Base-by-base conservation (phyloP, 1,284 basidiomycete genomes). In the Sanghuangporus sanghuang region DNA sequence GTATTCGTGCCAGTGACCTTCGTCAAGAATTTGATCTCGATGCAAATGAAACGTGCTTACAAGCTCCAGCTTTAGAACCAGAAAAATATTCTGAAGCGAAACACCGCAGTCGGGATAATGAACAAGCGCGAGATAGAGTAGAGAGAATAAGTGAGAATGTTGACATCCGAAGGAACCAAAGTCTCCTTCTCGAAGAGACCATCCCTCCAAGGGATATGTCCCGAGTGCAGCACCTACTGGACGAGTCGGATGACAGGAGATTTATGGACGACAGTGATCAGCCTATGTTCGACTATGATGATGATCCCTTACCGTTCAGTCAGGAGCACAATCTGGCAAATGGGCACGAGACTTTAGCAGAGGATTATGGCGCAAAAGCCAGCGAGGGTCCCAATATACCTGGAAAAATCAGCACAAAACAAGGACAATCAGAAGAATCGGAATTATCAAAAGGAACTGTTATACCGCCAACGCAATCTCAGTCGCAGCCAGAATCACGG, bases 401-500 rank as follows among this genome's bases (percentile, higher is more conserved):
- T 23, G 49, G 6, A 6, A 14, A 38, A 27, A 18, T 18, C 38
- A 8, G 1, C 38, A 16, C 53, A 4, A 9, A n/a, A 36, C 6
- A 36, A 0, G 5, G 32, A 12, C 39, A 57, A 9, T 1, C 38
- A 57, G 32, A 48, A 38, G 32, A 57, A 42, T 23, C 39, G 23
- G 38, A 57, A 44, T 18, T 21, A 5, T 23, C n/a, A 7, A 50
- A 39, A 14, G 58, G 39, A 32, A 64, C 54, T 6, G 53, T 64
- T 23, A 54, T 63, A 18, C 63, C 63, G n/a, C 58, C 56, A 36
- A 48, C 63, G 40, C 63, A 64, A 42, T 60, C 63, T 23, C 62
- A 63, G 32, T 58, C 52, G 12, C 52, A 61, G 39, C 42, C 38
- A 11, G 49, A 54, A 38, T 57, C 61, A 21, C 48, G n/a, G 2